Evolutionary conservation across 768 basidiomycete species (phyloP), one percentile per base, ranked within the genome.

Genomic region (Agaricus subrufescens): DNA sequence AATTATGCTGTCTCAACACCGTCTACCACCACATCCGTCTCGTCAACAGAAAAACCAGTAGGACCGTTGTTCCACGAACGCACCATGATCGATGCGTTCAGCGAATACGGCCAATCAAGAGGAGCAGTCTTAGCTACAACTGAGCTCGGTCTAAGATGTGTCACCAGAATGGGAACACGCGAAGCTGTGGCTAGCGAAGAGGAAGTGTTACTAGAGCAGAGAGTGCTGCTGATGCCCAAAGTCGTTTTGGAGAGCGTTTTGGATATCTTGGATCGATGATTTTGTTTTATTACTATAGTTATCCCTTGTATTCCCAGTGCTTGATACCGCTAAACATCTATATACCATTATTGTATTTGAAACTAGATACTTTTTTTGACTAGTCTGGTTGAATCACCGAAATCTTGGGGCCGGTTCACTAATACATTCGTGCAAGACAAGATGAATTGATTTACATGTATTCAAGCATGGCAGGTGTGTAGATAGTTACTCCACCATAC

Each of bases 171-270:
- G 56, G 57, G 56, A 45, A 53, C 55, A 15, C 38, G 53, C 3
- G 60, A 50, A 38, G 57, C 57, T 46, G 57, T 57, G 2, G 56
- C 50, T 3, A 56, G 57, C 37, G 67, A 66, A 11, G 75, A 69
- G 6, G 79, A 75, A 30, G 78, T 74, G 34, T 66, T 62, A 26
- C 67, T 83, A 43, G 88, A 89, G 50, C 76, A 78, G 58, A 78
- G 84, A 62, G 67, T 84, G 52, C 68, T 91, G 49, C 71, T 90
- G 56, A 76, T 76, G 64, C 87, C 89, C n/a, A 90, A 87, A 66
- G 87, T 90, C 3, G 82, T 91, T 40, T 69, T 90, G 54, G 87
- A 90, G 64, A 84, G 83, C n/a, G 85, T 87, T 9, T 61, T 78
- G 50, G 76, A 78, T 50, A 71, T 76, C 26, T 66, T 79, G 59